Evolutionary conservation across 306 rosid species (phyloP).

Genomic region (Cajanus cajan): DNA sequence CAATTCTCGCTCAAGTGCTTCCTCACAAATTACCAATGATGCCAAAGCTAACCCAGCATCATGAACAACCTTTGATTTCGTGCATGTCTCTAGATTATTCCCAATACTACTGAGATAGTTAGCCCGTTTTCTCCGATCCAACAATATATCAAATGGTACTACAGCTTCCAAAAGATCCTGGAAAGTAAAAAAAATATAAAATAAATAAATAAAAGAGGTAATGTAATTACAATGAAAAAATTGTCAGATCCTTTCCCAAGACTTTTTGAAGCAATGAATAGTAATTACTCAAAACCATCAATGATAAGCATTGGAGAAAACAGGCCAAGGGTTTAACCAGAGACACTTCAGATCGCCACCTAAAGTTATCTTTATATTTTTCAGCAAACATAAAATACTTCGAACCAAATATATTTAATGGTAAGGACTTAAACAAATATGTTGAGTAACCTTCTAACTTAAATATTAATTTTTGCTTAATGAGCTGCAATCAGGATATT

Average conservation of each 20-base stretch:
- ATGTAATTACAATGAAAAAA: constrained; percentile 10
- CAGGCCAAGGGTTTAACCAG: constrained; percentile 5
- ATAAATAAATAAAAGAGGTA: neutral
- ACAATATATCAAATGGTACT: constrained; percentile 80
- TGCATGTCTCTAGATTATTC: constrained; percentile 42
- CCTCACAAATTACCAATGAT: constrained; percentile 82
- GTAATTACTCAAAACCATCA: neutral
- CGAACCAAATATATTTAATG: neutral
- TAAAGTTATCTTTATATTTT: neutral
- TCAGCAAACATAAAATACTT: neutral
- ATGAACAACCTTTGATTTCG: constrained; percentile 73
- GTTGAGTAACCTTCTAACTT: neutral
- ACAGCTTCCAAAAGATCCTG: constrained; percentile 98
- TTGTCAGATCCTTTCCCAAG: constrained; percentile 23
- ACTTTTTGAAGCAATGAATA: constrained; percentile 19
- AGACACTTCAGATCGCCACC: constrained; percentile 27
- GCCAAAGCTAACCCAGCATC: constrained; percentile 91
- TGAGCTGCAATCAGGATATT: neutral
- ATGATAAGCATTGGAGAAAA: constrained; percentile 3
- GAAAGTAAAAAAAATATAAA: constrained; percentile 16
- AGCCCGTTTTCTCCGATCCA: constrained; percentile 72
- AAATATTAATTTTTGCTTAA: neutral
- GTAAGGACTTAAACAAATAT: neutral
- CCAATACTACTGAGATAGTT: constrained; percentile 60
- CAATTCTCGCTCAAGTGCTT: constrained; percentile 87